Conservation (phyloP, 495 filamentous ascomycete species). For the Aspergillus homomorphus region DNA sequence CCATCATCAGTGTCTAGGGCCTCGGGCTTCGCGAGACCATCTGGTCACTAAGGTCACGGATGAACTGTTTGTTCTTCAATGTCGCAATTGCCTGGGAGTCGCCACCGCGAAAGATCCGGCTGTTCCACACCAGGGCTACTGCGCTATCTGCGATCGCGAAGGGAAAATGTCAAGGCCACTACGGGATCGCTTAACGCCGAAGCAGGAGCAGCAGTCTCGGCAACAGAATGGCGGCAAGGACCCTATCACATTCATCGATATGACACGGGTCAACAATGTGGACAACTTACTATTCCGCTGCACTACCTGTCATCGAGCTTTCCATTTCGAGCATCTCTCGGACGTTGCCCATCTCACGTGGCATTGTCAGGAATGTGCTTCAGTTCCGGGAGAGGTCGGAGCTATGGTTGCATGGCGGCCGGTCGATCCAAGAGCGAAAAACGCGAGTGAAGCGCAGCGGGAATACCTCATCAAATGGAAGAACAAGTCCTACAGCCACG, state of each 20-base stretch:
- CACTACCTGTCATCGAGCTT: slow-evolving; percentile 67
- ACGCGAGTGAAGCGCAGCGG: slow-evolving; percentile 64
- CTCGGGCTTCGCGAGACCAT: slow-evolving; percentile 72
- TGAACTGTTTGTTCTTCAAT: slow-evolving; percentile 83
- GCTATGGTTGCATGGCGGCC: slow-evolving; percentile 86
- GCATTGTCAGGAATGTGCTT: slow-evolving; percentile 71
- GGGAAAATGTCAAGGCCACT: slow-evolving; percentile 69
- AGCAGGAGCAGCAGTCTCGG: slow-evolving; percentile 78
- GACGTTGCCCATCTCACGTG: slow-evolving; percentile 45
- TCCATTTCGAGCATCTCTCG: slow-evolving; percentile 75
- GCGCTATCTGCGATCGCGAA: slow-evolving; percentile 60
- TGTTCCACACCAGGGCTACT: slow-evolving; percentile 66
- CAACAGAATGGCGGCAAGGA: slow-evolving; percentile 74
- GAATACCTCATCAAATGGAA: slow-evolving; percentile 94
- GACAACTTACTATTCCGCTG: slow-evolving; percentile 83
- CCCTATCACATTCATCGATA: slow-evolving; percentile 62
- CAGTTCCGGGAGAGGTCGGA: slow-evolving; percentile 58
- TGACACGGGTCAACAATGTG: slow-evolving; percentile 65
- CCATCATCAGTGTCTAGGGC: slow-evolving; percentile 77
- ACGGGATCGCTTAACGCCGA: slow-evolving; percentile 61
- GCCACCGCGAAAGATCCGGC: slow-evolving; percentile 62
- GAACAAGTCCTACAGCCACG: slow-evolving; percentile 70
- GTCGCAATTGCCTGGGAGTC: slow-evolving; percentile 72
- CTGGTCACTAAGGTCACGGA: slow-evolving; percentile 85
- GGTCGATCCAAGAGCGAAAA: slow-evolving; percentile 49